Conservation (phyloP, 2,329 filamentous ascomycete genomes). For the Alternaria sp. region DNA sequence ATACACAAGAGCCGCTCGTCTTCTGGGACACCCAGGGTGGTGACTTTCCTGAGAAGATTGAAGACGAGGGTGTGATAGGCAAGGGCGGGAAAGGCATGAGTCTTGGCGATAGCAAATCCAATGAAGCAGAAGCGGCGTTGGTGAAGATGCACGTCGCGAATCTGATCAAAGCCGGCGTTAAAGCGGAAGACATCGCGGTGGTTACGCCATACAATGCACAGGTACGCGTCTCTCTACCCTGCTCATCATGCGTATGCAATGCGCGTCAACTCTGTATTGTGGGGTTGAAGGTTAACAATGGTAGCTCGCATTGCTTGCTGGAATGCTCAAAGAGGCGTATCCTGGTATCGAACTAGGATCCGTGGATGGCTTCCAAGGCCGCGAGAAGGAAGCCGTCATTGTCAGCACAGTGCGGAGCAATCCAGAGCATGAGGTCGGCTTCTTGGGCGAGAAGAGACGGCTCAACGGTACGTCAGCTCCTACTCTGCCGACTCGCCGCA, state of each 20-base stretch:
- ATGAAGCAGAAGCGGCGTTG: slow-evolving; percentile 85
- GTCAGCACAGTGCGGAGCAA: slow-evolving; percentile 96
- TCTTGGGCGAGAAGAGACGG: slow-evolving; percentile 87
- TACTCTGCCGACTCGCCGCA: not conserved
- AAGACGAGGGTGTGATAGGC: slow-evolving; percentile 69
- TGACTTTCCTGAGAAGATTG: slow-evolving; percentile 82
- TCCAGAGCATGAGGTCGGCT: slow-evolving; percentile 83
- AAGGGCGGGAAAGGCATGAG: slow-evolving; percentile 56
- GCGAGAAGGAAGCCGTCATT: slow-evolving; percentile 94
- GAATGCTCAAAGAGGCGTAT: slow-evolving; percentile 77
- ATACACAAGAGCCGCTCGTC: slow-evolving; percentile 84
- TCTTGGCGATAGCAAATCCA: slow-evolving; percentile 82
- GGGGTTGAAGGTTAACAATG: slow-evolving; percentile 14
- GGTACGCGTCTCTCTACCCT: slow-evolving; percentile 51
- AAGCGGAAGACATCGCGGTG: slow-evolving; percentile 84
- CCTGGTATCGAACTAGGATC: slow-evolving; percentile 92
- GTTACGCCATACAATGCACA: slow-evolving; percentile 97
- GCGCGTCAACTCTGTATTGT: slow-evolving; percentile 4
- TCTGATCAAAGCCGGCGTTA: slow-evolving; percentile 80
- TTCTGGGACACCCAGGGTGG: slow-evolving; percentile 98
- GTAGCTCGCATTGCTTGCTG: slow-evolving; percentile 76
- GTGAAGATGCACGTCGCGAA: slow-evolving; percentile 78
- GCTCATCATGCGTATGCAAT: slow-evolving; percentile 10
- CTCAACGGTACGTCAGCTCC: slow-evolving; percentile 75
- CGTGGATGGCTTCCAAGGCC: slow-evolving; percentile 95